Conservation (phyloP, 495 filamentous ascomycete species). For the Chaetomium fimeti region DNA sequence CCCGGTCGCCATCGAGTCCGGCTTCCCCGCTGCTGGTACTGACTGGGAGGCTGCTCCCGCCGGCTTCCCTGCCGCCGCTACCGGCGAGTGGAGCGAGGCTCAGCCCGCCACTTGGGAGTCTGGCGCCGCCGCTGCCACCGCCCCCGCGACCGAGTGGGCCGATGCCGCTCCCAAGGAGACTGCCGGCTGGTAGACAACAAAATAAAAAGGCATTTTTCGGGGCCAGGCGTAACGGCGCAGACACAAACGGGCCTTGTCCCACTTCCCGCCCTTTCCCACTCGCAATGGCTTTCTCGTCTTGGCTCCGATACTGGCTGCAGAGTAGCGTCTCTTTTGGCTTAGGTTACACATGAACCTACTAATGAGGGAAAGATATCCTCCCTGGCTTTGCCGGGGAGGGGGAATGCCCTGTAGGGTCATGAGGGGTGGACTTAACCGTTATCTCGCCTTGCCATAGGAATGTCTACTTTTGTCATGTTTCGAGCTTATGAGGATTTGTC, state of each 20-base stretch:
- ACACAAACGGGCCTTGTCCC: constrained; percentile 19
- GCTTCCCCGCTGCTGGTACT: constrained; percentile 57
- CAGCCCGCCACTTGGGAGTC: constrained; percentile 75
- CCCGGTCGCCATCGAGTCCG: constrained; percentile 68
- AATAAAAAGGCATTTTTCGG: constrained; percentile 29
- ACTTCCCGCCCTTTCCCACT: constrained; percentile 20
- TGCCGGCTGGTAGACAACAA: constrained; percentile 59
- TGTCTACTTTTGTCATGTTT: constrained; percentile 20
- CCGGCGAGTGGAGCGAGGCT: constrained; percentile 47
- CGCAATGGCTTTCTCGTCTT: constrained; percentile 18
- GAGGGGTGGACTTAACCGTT: constrained; percentile 57
- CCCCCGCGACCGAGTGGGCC: constrained; percentile 62
- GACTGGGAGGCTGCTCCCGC: constrained; percentile 73
- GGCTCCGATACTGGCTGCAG: constrained; percentile 24
- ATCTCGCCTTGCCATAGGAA: constrained; percentile 44
- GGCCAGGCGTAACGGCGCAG: constrained; percentile 35
- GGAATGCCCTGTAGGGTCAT: constrained; percentile 89
- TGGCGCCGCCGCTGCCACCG: constrained; percentile 40
- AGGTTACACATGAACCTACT: constrained; percentile 64
- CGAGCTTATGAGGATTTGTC: constrained; percentile 12
- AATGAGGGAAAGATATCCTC: constrained; percentile 94
- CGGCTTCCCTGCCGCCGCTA: constrained; percentile 63
- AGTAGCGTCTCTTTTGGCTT: constrained; percentile 27
- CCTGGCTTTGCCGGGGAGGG: constrained; percentile 51
- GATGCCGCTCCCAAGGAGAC: constrained; percentile 57